Conservation (phyloP, 177 flowering plant genomes). For the Vitis hybrid region DNA sequence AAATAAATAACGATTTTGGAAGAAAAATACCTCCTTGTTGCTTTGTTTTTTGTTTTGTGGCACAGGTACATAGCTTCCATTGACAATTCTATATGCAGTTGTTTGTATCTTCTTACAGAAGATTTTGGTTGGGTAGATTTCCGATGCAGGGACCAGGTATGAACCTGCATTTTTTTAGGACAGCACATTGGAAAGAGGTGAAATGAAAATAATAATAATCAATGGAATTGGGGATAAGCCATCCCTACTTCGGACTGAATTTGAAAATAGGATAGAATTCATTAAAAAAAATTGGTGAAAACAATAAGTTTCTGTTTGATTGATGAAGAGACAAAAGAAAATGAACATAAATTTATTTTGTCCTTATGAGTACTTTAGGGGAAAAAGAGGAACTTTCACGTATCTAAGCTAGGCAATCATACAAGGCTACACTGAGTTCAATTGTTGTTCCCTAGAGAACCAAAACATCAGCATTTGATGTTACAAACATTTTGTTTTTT, state of each 20-base stretch:
- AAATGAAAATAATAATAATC: background rate
- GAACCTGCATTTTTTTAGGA: conserved; percentile 25
- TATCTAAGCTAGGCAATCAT: no score
- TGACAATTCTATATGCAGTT: conserved; percentile 43
- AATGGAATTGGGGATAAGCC: background rate
- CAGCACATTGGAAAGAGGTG: background rate
- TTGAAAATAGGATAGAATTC: background rate
- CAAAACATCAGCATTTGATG: no score
- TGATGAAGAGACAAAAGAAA: no score
- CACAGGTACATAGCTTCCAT: conserved; percentile 53
- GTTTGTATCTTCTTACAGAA: conserved; percentile 58
- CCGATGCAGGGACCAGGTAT: conserved; percentile 17
- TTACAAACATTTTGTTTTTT: no score
- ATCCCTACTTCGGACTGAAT: background rate
- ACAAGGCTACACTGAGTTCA: no score
- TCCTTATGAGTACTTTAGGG: no score
- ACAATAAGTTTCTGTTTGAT: no score
- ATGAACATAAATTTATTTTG: no score
- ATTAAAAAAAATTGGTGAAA: background rate
- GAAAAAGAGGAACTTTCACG: no score
- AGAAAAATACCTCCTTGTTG: conserved; percentile 27
- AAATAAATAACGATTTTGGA: background rate
- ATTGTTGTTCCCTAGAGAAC: no score
- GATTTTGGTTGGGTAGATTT: conserved; percentile 25
- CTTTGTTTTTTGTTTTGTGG: conserved; percentile 21